A percentile compares a stretch with the other conserved stretches of the same genome.
Evolutionary conservation across 345 rosid genomes (phyloP).

Genomic region (Pugionium cornutum): DNA sequence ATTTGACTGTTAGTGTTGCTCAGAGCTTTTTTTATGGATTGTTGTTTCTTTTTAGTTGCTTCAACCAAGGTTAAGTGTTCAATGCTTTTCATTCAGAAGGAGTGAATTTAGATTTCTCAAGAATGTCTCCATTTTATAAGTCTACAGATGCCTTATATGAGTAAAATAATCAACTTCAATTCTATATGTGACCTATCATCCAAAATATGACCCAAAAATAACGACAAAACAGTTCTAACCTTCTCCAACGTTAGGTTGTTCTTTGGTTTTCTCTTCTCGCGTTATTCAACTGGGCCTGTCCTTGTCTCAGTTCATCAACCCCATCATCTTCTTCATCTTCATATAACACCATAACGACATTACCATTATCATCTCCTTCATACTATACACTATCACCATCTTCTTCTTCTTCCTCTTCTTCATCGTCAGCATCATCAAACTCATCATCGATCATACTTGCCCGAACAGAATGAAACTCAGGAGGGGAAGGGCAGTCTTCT

Average conservation of each 20-base stretch:
- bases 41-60: slow-evolving; percentile 19
- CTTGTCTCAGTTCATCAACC: slow-evolving; percentile 21
- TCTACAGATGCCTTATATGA: neutral
- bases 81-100: neutral
- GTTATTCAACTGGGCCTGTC: slow-evolving; percentile 10
- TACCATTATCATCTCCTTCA: slow-evolving; percentile 39
- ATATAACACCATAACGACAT: slow-evolving; percentile 38
- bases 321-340: slow-evolving; percentile 35
- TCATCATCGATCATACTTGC: slow-evolving; percentile 51
- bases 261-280: slow-evolving; percentile 23
- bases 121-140: neutral
- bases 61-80: slow-evolving; percentile 12
- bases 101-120: neutral
- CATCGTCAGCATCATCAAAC: slow-evolving; percentile 56
- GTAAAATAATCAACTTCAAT: neutral
- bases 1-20: slow-evolving; percentile 7
- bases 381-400: slow-evolving; percentile 20
- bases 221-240: slow-evolving; percentile 10
- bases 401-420: slow-evolving; percentile 47
- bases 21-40: slow-evolving; percentile 16
- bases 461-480: slow-evolving; percentile 63
- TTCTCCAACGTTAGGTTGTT: slow-evolving; percentile 15
- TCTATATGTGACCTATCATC: slow-evolving; percentile 1
- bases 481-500: slow-evolving; percentile 82
- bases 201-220: neutral